These are phyloP conservation scores for Kondoa malvinella DNA, from an alignment of 768 basidiomycete genomes.

Conservation along the genomic window DNA sequence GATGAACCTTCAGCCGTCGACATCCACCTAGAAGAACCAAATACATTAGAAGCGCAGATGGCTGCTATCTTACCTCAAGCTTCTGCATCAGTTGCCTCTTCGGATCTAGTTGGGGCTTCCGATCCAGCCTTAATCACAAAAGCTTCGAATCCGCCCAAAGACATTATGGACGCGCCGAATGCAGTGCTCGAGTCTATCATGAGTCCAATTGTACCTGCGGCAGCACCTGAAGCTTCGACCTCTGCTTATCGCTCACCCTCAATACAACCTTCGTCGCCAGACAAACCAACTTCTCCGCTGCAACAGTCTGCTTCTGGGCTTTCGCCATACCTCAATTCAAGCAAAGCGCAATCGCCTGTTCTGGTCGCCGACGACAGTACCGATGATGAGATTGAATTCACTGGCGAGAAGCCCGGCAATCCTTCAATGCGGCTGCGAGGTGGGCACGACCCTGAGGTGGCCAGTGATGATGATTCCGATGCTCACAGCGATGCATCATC, in stretches of 20 bases:
- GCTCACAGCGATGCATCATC: not conserved
- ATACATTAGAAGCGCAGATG: not conserved
- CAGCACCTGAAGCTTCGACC: too few relatives aligned
- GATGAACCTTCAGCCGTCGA: not conserved
- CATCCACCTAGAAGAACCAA: not conserved
- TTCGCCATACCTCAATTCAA: not conserved
- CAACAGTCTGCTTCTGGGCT: too few relatives aligned
- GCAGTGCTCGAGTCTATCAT: too few relatives aligned
- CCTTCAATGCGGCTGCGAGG: not conserved
- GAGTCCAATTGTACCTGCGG: too few relatives aligned
- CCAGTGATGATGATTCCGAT: not conserved
- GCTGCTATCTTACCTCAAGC: not conserved
- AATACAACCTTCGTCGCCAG: not conserved
- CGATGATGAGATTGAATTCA: not conserved
- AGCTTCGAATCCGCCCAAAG: too few relatives aligned
- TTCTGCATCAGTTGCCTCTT: too few relatives aligned
- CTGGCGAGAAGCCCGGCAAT: not conserved
- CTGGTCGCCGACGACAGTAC: not conserved
- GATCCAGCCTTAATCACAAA: too few relatives aligned
- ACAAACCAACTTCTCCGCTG: not conserved
- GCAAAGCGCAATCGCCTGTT: not conserved
- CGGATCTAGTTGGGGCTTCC: too few relatives aligned
- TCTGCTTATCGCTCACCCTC: not conserved
- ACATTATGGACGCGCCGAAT: too few relatives aligned
- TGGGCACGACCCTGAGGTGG: not conserved